Evolutionary conservation across 495 filamentous ascomycete genomes (phyloP), one percentile per base, ranked within the genome.

Genomic region (Tuber microsphaerosporum): DNA sequence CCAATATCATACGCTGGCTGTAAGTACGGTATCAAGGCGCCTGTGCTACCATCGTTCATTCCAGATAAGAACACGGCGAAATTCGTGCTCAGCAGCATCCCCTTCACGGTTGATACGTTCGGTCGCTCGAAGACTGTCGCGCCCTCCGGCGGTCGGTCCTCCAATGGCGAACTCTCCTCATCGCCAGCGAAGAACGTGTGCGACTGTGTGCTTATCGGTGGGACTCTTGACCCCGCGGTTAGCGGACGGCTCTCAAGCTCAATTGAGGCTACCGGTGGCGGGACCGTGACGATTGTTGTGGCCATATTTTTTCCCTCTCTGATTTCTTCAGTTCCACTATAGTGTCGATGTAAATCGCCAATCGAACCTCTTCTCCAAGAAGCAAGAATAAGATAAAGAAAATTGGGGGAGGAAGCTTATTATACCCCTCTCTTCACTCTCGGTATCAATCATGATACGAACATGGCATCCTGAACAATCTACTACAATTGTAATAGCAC

Each of bases 1-100:
- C 80, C 80, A 65, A 81, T 74, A 70, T 80, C 45, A 76, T 81
- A 81, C 16, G 77, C 70, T 37, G 78, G 75, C 20, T 80, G 74
- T 75, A 95, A 90, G 77, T 91, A 91, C 1, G 92, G 92, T 80
- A 94, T 90, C 69, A 94, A 79, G 16, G 91, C 91, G 77, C 92
- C 92, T 2, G 90, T 87, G 1, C 90, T 90, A 26, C 87, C 86
- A 83, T 92, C 90, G 71, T 86, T 89, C 72, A 92, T 78, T 0
- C 90, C 90, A 73, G 85, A 86, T 3, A 86, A 81, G 76, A 92
- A 87, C 43, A 77, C 37, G 0, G 80, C 43, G 46, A 74, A 81
- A 71, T 81, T 80, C 34, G 69, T 72, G 26, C 70, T 34, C 42
- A 81, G 56, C 4, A 81, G 71, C 39, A 70, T 72, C 31, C 56